phyloP scores from a whole-genome alignment of 805 yeast genomes.

The Maudiozyma pseudohumilis region DNA sequence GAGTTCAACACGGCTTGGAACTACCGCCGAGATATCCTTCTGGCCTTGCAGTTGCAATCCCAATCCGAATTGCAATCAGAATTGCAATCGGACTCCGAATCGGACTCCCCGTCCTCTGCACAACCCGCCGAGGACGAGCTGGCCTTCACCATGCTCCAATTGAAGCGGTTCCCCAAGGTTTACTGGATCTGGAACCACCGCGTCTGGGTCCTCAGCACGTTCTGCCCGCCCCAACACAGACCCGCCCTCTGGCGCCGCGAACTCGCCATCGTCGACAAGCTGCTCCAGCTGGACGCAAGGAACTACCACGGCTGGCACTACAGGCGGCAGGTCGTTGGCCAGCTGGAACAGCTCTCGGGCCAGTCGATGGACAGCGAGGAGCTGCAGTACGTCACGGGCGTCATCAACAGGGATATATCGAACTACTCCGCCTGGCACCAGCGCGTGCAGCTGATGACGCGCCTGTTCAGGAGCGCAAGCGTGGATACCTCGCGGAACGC shows the following conservation, averaged over 20 bases:
- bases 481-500: slow-evolving; percentile 14
- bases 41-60: too few relatives aligned
- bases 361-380: slow-evolving; percentile 38
- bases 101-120: slow-evolving; percentile 19
- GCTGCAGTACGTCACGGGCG: slow-evolving; percentile 64
- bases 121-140: slow-evolving; percentile 43
- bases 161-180: slow-evolving; percentile 70
- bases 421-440: slow-evolving; percentile 97
- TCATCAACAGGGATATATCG: slow-evolving; percentile 75
- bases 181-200: slow-evolving; percentile 98
- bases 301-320: slow-evolving; percentile 97
- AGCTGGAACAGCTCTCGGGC: slow-evolving; percentile 16
- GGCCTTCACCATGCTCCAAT: slow-evolving; percentile 43
- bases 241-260: slow-evolving; percentile 57
- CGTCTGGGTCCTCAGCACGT: slow-evolving; percentile 60
- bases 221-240: slow-evolving; percentile 31
- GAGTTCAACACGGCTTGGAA: slow-evolving; percentile 90
- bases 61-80: too few relatives aligned
- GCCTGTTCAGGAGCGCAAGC: slow-evolving; percentile 31
- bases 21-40: slow-evolving; percentile 64
- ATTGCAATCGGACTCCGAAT: too few relatives aligned
- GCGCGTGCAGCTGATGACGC: slow-evolving; percentile 58
- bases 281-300: slow-evolving; percentile 65
- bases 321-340: slow-evolving; percentile 57
- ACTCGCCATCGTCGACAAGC: slow-evolving; percentile 53